Base-by-base conservation (phyloP, 805 yeast species). In the Blastobotrys mokoenaii region DNA sequence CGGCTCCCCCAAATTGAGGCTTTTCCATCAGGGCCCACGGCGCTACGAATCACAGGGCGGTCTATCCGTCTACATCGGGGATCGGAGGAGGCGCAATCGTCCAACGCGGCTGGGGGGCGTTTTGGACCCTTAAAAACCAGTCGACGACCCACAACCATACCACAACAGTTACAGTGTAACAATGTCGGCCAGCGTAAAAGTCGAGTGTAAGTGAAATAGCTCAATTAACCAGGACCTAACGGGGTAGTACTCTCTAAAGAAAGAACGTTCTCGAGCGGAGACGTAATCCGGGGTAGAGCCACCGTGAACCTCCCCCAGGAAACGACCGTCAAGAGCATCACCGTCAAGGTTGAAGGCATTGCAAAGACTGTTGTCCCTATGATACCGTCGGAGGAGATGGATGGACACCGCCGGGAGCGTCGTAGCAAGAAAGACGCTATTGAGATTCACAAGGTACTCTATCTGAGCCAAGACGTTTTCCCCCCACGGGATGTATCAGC, bases 281-380 rank as follows among this genome's bases (percentile, higher is more conserved):
- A 61, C 41, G 44, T 46, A 9, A 49, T 61, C 33, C 32, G 40
- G 14, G 65, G 65, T 20, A 50, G 43, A 12, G 56, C 61, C 14
- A 40, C 35, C 14, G 41, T 61, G 39, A 39, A 46, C 8, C 43
- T 61, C 39, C 31, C 33, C 14, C 46, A 52, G 15, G 60, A 57
- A 32, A 59, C 55, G 41, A 46, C 61, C 7, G 41, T 61, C 42
- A 53, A 57, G 35, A 44, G 46, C 25, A 57, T 61, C 18, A 51
- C 47, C 20, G 55, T 60, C 43, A 61, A 61, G 46, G 43, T 61
- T 45, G 65, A 61, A 42, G 65, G 64, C 20, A 52, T 60, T 9
- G 48, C 64, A 4, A 40, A 44, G 38, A 52, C 62, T 2, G 41
- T 33, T 18, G 49, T 60, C 7, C 50, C 50, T 3, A 51, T 56